A percentile compares a stretch with the other conserved stretches of the same genome.
These are phyloP conservation scores for Spergularia bocconei DNA, from an alignment of 148 eudicot species.

Conservation along the genomic window DNA sequence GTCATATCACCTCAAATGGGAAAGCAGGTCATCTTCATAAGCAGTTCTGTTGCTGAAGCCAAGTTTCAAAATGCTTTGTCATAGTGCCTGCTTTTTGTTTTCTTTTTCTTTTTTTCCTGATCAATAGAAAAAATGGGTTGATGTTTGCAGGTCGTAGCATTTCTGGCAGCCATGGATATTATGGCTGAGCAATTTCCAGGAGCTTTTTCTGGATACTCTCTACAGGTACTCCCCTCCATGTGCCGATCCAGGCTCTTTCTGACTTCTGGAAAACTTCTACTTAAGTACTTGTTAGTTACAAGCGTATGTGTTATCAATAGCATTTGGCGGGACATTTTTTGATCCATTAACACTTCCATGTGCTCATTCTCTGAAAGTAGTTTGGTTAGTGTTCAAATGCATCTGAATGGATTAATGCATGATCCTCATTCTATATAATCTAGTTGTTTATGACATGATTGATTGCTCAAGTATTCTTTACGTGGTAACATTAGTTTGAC, in stretches of 20 bases:
- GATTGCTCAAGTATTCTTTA: neutral
- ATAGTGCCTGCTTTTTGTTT: neutral
- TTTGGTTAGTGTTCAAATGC: too few species aligned
- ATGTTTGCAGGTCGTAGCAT: constrained; percentile 77
- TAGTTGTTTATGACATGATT: neutral
- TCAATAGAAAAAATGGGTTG: neutral
- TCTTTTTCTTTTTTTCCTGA: too few species aligned
- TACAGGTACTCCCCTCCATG: constrained; percentile 41
- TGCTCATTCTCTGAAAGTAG: too few species aligned
- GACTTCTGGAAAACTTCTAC: neutral
- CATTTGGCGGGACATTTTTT: too few species aligned
- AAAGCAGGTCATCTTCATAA: constrained; percentile 61
- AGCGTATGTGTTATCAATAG: too few species aligned
- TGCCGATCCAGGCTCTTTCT: neutral
- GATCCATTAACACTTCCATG: too few species aligned
- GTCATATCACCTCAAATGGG: constrained; percentile 99
- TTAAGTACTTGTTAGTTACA: neutral
- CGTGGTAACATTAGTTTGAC: neutral
- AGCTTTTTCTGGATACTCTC: constrained; percentile 80
- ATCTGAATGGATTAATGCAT: neutral
- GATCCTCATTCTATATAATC: neutral
- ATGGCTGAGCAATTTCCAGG: constrained; percentile 96
- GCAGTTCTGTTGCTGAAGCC: constrained; percentile 2
- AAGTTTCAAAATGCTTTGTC: neutral
- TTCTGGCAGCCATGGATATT: constrained; percentile 94